Base-by-base conservation (phyloP, 768 basidiomycete species). In the Russula vinacea region DNA sequence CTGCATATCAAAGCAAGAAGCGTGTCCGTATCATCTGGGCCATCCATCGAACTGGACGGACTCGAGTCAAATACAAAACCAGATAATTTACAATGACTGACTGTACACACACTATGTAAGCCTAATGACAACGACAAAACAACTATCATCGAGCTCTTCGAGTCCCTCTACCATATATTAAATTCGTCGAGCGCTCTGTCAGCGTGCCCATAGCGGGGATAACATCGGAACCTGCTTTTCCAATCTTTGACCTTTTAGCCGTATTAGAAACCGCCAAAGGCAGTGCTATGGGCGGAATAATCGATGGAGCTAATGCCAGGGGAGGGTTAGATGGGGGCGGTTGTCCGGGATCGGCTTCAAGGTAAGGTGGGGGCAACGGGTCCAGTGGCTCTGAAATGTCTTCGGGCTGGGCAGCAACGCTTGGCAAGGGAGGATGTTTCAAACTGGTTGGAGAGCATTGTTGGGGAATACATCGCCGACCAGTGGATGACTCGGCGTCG, bases 151-250 rank as follows among this genome's bases (percentile, higher is more conserved):
- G 64, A 32, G 44, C 65, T 44, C 62, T 58, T 49, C 64, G 65
- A n/a, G 62, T 10, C 22, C 60, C 66, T 56, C 71, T 68, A 53
- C 62, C 60, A 40, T 61, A 64, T 39, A 74, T 54, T 16, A 76
- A 66, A 65, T 76, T 76, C 37, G 76, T 74, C n/a, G 75, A 69
- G 14, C 74, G 71, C 51, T 76, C 76, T 3, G 71, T 75, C 54
- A 76, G 69, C 1, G 74, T 73, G 26, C 74, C 75, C 32, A 71
- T 61, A 16, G 64, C 45, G 8, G 56, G 57, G 1, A 66, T 24
- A 42, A 19, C 40, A 13, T 65, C 60, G 32, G 50, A 60, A 53
- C 65, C 71, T 33, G 69, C 60, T 42, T 74, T 56, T 11, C 63
- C 67, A 1, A 67, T 62, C 62, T 72, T 74, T 26, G 64, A 54